Evolutionary conservation across 2,329 filamentous ascomycete genomes (phyloP).

Genomic region (Passalora sequoiae): DNA sequence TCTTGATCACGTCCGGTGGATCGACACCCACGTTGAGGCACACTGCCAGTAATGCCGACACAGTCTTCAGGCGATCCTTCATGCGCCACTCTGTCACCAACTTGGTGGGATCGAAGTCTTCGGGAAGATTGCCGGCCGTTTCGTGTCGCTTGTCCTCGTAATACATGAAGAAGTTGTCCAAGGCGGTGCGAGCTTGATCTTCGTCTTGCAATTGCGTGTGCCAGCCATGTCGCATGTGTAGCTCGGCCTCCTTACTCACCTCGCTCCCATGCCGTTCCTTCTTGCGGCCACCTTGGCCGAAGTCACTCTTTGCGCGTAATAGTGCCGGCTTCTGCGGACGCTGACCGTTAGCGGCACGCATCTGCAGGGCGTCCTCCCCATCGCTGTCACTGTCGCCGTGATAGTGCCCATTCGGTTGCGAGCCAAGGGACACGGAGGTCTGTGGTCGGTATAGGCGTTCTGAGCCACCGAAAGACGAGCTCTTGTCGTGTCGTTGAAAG

Average conservation of each 20-base stretch:
- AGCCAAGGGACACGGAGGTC: constrained; percentile 13
- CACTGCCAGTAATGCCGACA: constrained; percentile 87
- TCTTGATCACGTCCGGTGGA: constrained; percentile 93
- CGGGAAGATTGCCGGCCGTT: constrained; percentile 80
- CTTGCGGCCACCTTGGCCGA: constrained; percentile 4
- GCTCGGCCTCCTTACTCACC: constrained; percentile 12
- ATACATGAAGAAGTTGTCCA: constrained; percentile 97
- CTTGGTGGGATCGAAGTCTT: constrained; percentile 33
- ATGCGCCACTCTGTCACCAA: constrained; percentile 89
- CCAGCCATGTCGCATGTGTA: constrained; percentile 71
- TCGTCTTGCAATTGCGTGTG: constrained; percentile 90
- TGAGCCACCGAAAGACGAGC: constrained; percentile 13
- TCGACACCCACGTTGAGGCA: constrained; percentile 98
- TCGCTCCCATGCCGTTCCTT: constrained; percentile 8
- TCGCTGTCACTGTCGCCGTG: constrained; percentile 32
- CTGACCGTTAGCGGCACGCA: constrained; percentile 47
- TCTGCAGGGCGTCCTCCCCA: constrained; percentile 36
- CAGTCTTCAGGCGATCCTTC: constrained; percentile 92
- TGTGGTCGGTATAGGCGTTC: constrained; percentile 11
- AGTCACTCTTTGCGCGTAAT: constrained; percentile 21
- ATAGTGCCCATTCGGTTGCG: constrained; percentile 19
- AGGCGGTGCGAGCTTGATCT: constrained; percentile 67
- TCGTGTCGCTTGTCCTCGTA: constrained; percentile 98
- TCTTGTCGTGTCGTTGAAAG: constrained; percentile 14
- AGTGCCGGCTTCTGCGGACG: constrained; percentile 12